Percentiles rank a stretch among this genome's conserved stretches.
Evolutionary conservation across 2,329 filamentous ascomycete species (phyloP).

Genomic region (Shiraia sp.): DNA sequence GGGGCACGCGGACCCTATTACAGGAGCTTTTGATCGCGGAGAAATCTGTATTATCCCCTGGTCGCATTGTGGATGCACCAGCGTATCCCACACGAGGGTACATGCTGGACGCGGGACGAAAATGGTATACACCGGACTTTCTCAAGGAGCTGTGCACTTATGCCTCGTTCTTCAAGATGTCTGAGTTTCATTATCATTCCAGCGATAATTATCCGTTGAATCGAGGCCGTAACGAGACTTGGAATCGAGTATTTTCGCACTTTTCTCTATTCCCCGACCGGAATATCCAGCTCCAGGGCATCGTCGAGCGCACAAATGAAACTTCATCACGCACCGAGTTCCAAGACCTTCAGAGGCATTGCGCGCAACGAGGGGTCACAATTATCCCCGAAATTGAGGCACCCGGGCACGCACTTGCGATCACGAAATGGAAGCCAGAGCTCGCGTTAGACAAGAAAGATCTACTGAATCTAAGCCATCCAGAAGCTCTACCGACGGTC

Average conservation of each 20-base stretch:
- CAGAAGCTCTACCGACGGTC: slow-evolving; percentile 41
- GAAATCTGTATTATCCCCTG: slow-evolving; percentile 32
- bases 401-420: slow-evolving; percentile 42
- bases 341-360: slow-evolving; percentile 41
- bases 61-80: slow-evolving; percentile 45
- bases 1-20: slow-evolving; percentile 53
- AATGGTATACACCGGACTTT: slow-evolving; percentile 49
- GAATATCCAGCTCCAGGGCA: slow-evolving; percentile 36
- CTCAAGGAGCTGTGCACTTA: slow-evolving; percentile 52
- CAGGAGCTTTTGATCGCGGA: slow-evolving; percentile 48
- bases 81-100: slow-evolving; percentile 52
- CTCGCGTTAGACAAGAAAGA: slow-evolving; percentile 42
- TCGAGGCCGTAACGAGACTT: slow-evolving; percentile 52
- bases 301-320: slow-evolving; percentile 43
- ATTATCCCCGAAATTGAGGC: slow-evolving; percentile 45
- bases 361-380: slow-evolving; percentile 41
- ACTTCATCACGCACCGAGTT: slow-evolving; percentile 40
- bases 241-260: slow-evolving; percentile 52
- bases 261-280: slow-evolving; percentile 48
- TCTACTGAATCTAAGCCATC: slow-evolving; percentile 42
- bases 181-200: slow-evolving; percentile 55
- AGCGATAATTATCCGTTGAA: slow-evolving; percentile 56
- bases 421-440: slow-evolving; percentile 47
- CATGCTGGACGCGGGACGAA: slow-evolving; percentile 51
- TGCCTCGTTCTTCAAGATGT: slow-evolving; percentile 54